Conservation (phyloP, 495 filamentous ascomycete species). For the Hapsidospora chrysogenum region DNA sequence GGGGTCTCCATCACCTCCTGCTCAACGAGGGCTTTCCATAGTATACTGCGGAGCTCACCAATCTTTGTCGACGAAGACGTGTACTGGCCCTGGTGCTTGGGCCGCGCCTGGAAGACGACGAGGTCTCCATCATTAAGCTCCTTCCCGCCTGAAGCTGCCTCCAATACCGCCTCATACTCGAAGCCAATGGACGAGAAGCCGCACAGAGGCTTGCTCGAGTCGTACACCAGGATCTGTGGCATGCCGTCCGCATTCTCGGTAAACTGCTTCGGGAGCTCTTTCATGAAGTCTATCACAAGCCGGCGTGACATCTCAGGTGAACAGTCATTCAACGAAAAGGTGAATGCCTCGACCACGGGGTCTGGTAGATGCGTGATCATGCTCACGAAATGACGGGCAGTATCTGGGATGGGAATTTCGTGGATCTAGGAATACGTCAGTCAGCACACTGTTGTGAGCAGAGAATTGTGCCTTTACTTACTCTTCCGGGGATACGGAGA, state of each 20-base stretch:
- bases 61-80: constrained; percentile 60
- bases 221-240: constrained; percentile 59
- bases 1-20: constrained; percentile 30
- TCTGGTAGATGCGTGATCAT: constrained; percentile 50
- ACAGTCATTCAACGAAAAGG: constrained; percentile 27
- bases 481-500: constrained; percentile 38
- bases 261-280: constrained; percentile 43
- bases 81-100: constrained; percentile 31
- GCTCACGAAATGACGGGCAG: constrained; percentile 35
- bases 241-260: constrained; percentile 48
- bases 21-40: constrained; percentile 50
- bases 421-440: constrained; percentile 31
- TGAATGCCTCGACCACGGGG: constrained; percentile 58
- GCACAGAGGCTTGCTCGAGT: constrained; percentile 49
- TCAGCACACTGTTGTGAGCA: constrained; percentile 7
- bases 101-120: constrained; percentile 64
- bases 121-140: constrained; percentile 46
- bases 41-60: constrained; percentile 53
- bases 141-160: background rate
- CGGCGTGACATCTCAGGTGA: constrained; percentile 20
- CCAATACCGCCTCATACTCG: constrained; percentile 17
- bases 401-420: background rate
- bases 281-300: constrained; percentile 56
- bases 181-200: constrained; percentile 65
- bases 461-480: constrained; percentile 8